A percentile compares a stretch with the other conserved stretches of the same genome.
Evolutionary conservation across 2,329 filamentous ascomycete species (phyloP).

Genomic region (Thermomyces lanuginosus): DNA sequence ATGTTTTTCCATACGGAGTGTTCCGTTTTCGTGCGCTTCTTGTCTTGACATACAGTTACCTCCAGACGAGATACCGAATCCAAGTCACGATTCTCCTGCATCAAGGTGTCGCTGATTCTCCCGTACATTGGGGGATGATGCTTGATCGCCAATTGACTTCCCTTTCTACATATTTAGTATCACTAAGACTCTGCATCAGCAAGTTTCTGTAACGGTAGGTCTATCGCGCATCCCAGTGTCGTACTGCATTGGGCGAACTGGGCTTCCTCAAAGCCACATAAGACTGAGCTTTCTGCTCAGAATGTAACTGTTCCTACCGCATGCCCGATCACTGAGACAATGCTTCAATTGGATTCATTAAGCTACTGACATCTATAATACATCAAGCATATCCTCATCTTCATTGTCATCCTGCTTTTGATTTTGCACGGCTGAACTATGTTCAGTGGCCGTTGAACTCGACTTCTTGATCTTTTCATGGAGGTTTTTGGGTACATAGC

Average conservation of each 20-base stretch:
- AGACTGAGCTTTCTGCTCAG: too few relatives aligned
- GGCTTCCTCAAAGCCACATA: too few relatives aligned
- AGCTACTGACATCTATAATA: too few relatives aligned
- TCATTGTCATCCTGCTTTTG: conserved; percentile 31
- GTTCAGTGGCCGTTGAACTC: conserved; percentile 1
- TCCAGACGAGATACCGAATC: conserved; percentile 5
- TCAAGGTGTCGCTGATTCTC: conserved; percentile 85
- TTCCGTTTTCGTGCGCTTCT: conserved; percentile 14
- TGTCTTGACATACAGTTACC: conserved; percentile 6
- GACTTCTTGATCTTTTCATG: conserved; percentile 1
- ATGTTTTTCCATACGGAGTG: neutral
- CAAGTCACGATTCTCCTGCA: conserved; percentile 25
- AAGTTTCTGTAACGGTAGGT: too few relatives aligned
- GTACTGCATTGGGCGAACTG: too few relatives aligned
- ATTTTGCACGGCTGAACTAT: conserved; percentile 15
- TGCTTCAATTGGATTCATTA: conserved; percentile 11
- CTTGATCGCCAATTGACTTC: conserved; percentile 69
- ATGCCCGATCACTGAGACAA: neutral
- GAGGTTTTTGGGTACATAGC: conserved; percentile 19
- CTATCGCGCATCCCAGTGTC: too few relatives aligned
- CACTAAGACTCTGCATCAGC: too few relatives aligned
- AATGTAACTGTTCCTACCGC: neutral
- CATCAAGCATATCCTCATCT: conserved; percentile 35
- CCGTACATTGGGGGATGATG: conserved; percentile 46
- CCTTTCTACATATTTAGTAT: too few relatives aligned